These are phyloP conservation scores for Beauveria varroae DNA, from an alignment of 2,329 filamentous ascomycete species.

Conservation along the genomic window DNA sequence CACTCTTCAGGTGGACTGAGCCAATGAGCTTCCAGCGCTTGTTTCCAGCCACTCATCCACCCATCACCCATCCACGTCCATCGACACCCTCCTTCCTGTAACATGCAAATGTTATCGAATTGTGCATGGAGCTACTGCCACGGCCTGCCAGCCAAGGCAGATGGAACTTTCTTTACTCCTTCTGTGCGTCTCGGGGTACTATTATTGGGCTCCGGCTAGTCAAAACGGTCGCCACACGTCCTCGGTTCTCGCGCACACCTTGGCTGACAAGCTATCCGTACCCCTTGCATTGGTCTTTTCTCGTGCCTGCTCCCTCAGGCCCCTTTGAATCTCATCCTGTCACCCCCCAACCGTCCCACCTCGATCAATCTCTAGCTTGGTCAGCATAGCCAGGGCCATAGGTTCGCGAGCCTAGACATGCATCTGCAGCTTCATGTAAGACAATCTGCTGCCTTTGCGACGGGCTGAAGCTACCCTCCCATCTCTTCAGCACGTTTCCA, in stretches of 20 bases:
- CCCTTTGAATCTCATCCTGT: background rate
- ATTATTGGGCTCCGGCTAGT: background rate
- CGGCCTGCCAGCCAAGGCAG: background rate
- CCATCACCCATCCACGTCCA: background rate
- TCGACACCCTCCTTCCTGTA: background rate
- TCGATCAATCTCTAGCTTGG: background rate
- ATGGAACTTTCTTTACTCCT: slow-evolving; percentile 3
- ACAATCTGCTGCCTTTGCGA: slow-evolving; percentile 5
- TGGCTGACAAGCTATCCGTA: background rate
- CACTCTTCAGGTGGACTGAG: background rate
- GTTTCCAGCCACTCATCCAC: background rate
- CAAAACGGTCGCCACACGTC: background rate
- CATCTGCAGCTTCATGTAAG: slow-evolving; percentile 5
- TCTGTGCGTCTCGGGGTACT: slow-evolving; percentile 1
- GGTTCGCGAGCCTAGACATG: background rate
- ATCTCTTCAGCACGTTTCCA: slow-evolving; percentile 5
- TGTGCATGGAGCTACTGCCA: background rate
- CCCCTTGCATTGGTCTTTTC: background rate
- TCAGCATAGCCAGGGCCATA: background rate
- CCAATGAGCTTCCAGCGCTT: background rate
- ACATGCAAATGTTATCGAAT: slow-evolving; percentile 6
- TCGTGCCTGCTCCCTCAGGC: background rate
- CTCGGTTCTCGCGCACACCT: slow-evolving; percentile 1
- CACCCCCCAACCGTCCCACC: background rate
- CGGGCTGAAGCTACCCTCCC: slow-evolving; percentile 6